Evolutionary conservation across 345 rosid genomes (phyloP), one percentile per base, ranked within the genome.

Genomic region (Camelina laxa): DNA sequence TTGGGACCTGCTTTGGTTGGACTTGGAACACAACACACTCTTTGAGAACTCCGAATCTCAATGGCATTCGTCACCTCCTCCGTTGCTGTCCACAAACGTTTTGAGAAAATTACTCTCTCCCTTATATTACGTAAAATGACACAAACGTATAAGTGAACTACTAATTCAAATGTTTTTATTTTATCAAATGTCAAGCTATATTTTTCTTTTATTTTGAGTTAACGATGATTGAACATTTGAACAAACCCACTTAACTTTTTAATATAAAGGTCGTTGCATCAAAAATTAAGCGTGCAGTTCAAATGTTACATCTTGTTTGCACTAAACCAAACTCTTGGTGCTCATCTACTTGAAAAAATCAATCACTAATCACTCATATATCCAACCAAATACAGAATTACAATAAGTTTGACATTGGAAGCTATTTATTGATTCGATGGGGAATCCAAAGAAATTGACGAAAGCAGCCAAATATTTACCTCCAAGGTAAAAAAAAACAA

Each of bases 371-470:
- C 17, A 38, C 50, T 57, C 3, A 59, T 59, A 31, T n/a, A 48
- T 14, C 4, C 22, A 27, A 60, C 5, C 36, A 30, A 60, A 2
- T 38, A 33, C 53, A 51, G 5, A 72, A 39, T 17, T 9, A 41
- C 33, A 53, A 55, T 56, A 73, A 42, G 65, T 65, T 73, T 65
- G 65, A 73, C 71, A 55, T 44, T 73, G 65, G 65, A 6, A 45
- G 13, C 15, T n/a, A 36, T 60, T 57, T 31, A 7, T 53, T 33
- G 60, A 63, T 36, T 76, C 11, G 42, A 70, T 8, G 63, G 7
- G 71, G 80, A 70, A 76, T 70, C 80, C 80, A 76, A 76, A 69
- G 80, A 69, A 56, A 33, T 76, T 76, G 65, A 76, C 31, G 51
- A 10, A 44, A 76, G 60, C 65, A 63, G 45, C 74, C 79, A 69